phyloP scores from a whole-genome alignment of 108 stramenopile species.

The Seminavis robusta region DNA sequence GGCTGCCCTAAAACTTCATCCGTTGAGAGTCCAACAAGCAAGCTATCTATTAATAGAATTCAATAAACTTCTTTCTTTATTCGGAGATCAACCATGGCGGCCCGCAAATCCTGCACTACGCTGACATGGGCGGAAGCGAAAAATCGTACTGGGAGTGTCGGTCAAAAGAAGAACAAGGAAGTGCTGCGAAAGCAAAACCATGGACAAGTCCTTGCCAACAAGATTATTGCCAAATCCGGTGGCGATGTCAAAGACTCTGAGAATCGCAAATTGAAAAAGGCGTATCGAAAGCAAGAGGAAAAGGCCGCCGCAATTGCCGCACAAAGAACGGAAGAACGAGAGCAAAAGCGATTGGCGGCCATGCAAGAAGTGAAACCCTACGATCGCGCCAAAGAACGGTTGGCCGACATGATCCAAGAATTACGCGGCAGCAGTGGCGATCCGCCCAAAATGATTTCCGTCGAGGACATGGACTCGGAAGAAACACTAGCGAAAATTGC shows the following conservation, averaged over 20 bases:
- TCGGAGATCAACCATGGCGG: too few species aligned
- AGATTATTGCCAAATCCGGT: slow-evolving; percentile 7
- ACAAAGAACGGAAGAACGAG: neutral
- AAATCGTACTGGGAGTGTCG: neutral
- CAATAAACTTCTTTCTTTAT: too few species aligned
- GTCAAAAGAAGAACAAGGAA: slow-evolving; percentile 1
- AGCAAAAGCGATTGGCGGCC: neutral
- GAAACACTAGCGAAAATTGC: neutral
- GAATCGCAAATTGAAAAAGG: neutral
- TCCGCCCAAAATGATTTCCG: neutral
- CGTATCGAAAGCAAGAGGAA: slow-evolving; percentile 1
- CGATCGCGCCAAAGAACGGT: neutral
- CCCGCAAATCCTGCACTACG: slow-evolving; percentile 16
- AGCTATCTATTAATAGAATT: too few species aligned
- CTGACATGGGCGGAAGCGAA: slow-evolving; percentile 16
- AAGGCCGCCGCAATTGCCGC: neutral
- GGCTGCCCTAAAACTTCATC: too few species aligned
- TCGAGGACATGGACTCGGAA: neutral
- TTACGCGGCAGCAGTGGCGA: too few species aligned
- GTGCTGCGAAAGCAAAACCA: neutral
- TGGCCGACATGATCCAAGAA: neutral
- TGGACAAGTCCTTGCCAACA: too few species aligned
- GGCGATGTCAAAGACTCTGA: neutral
- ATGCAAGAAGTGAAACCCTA: neutral
- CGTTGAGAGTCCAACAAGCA: too few species aligned